Conservation (phyloP, 2,329 filamentous ascomycete species). For the Zymoseptoria brevis region DNA sequence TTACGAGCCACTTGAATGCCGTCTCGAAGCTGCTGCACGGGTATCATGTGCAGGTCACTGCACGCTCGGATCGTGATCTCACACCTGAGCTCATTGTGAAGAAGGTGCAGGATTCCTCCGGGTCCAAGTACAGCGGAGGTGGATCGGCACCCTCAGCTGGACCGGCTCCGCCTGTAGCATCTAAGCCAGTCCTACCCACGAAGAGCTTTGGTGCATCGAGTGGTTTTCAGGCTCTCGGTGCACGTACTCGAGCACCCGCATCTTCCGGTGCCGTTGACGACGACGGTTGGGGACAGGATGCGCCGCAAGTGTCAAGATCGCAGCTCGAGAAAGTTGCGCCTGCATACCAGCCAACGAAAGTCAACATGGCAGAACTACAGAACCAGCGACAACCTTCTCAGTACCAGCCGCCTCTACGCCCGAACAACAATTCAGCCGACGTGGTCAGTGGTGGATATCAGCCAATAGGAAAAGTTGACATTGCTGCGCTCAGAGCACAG, state of each 20-base stretch:
- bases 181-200: slow-evolving; percentile 88
- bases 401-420: slow-evolving; percentile 42
- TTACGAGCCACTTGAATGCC: slow-evolving; percentile 84
- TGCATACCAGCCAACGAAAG: slow-evolving; percentile 91
- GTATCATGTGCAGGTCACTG: slow-evolving; percentile 96
- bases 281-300: slow-evolving; percentile 93
- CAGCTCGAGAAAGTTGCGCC: slow-evolving; percentile 86
- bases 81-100: slow-evolving; percentile 81
- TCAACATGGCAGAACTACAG: slow-evolving; percentile 81
- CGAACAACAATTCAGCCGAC: slow-evolving; percentile 45
- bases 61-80: slow-evolving; percentile 81
- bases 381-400: slow-evolving; percentile 62
- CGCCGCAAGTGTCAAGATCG: slow-evolving; percentile 78
- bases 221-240: slow-evolving; percentile 60
- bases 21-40: slow-evolving; percentile 89
- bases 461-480: slow-evolving; percentile 95
- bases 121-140: slow-evolving; percentile 80
- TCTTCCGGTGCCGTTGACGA: slow-evolving; percentile 56
- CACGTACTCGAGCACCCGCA: slow-evolving; percentile 50
- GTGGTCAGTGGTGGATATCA: slow-evolving; percentile 83
- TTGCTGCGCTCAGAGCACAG: slow-evolving; percentile 75
- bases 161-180: slow-evolving; percentile 63
- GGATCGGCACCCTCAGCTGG: slow-evolving; percentile 45
- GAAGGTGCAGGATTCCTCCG: slow-evolving; percentile 90
- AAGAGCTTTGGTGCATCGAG: slow-evolving; percentile 44